Evolutionary conservation across 192 early-diverging fungal genomes (phyloP).

Genomic region (Chytriomyces confervae): DNA sequence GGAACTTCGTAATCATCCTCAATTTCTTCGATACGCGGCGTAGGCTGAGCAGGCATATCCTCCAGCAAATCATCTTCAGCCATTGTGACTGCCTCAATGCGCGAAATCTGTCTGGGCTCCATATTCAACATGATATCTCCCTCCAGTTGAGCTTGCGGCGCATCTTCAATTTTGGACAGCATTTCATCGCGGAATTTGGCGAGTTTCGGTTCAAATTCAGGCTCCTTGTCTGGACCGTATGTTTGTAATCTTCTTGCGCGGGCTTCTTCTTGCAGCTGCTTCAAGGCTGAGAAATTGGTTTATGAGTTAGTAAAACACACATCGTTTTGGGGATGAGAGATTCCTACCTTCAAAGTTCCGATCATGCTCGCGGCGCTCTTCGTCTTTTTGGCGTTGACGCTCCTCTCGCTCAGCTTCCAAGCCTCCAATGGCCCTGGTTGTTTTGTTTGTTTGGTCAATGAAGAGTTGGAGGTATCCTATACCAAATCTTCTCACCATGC

Average conservation of each 20-base stretch:
- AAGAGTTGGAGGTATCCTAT: background rate
- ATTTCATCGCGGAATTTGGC: conserved; percentile 48
- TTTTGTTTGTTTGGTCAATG: background rate
- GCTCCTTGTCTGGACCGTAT: conserved; percentile 43
- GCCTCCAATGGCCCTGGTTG: conserved; percentile 47
- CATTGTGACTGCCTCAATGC: background rate
- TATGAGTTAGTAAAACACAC: background rate
- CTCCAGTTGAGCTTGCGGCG: background rate
- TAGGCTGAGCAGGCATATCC: background rate
- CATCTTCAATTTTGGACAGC: conserved; percentile 46
- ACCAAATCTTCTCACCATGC: conserved; percentile 53
- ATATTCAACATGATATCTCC: background rate
- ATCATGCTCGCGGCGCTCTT: conserved; percentile 53
- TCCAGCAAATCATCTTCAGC: conserved; percentile 7
- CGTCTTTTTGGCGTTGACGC: conserved; percentile 52
- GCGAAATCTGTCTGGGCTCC: background rate
- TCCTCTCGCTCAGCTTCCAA: conserved; percentile 59
- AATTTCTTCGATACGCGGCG: background rate
- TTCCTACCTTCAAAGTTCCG: conserved; percentile 62
- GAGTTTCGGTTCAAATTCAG: conserved; percentile 38
- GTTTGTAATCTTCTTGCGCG: conserved; percentile 44
- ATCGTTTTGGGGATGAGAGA: background rate
- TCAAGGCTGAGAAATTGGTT: conserved; percentile 39
- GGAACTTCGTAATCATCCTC: background rate
- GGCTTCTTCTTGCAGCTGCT: conserved; percentile 49